phyloP scores from a whole-genome alignment of 768 basidiomycete genomes.

The Agaricus sinodeliciosus region DNA sequence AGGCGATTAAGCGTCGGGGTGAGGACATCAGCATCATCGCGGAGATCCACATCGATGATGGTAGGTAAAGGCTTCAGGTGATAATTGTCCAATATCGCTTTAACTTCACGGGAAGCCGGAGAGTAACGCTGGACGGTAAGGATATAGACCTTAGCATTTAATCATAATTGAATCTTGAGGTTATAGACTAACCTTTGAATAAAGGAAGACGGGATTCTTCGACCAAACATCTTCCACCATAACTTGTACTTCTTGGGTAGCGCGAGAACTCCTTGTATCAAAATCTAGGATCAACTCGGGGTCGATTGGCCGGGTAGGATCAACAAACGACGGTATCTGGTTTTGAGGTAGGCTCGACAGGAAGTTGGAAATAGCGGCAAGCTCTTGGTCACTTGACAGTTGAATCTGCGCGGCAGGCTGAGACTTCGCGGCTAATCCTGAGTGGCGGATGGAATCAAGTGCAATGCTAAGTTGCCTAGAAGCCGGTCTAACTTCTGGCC shows the following conservation, averaged over 20 bases:
- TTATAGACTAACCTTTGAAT: slow-evolving; percentile 49
- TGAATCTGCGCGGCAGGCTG: slow-evolving; percentile 23
- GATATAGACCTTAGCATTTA: not conserved
- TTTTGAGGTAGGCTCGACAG: slow-evolving; percentile 71
- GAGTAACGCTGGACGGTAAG: slow-evolving; percentile 47
- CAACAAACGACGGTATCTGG: slow-evolving; percentile 58
- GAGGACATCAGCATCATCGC: slow-evolving; percentile 64
- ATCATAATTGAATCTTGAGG: not conserved
- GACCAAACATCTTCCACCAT: slow-evolving; percentile 66
- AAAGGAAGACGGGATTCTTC: slow-evolving; percentile 68
- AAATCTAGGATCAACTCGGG: slow-evolving; percentile 81
- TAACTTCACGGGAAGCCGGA: slow-evolving; percentile 59
- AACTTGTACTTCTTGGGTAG: slow-evolving; percentile 49
- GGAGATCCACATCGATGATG: slow-evolving; percentile 65
- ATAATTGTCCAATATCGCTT: slow-evolving; percentile 46
- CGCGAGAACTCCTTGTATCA: slow-evolving; percentile 61
- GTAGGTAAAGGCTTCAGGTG: slow-evolving; percentile 57
- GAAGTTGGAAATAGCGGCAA: slow-evolving; percentile 71
- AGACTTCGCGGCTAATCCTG: slow-evolving; percentile 18
- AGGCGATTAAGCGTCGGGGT: slow-evolving; percentile 56
- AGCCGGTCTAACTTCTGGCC: slow-evolving; percentile 20
- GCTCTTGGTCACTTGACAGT: slow-evolving; percentile 53
- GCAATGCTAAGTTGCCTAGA: slow-evolving; percentile 28
- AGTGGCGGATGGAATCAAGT: slow-evolving; percentile 30
- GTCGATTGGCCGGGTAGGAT: slow-evolving; percentile 62